Percentiles rank a stretch among this genome's conserved stretches.
phyloP scores from a whole-genome alignment of 768 basidiomycete genomes.

The Kwoniella dejecticola region DNA sequence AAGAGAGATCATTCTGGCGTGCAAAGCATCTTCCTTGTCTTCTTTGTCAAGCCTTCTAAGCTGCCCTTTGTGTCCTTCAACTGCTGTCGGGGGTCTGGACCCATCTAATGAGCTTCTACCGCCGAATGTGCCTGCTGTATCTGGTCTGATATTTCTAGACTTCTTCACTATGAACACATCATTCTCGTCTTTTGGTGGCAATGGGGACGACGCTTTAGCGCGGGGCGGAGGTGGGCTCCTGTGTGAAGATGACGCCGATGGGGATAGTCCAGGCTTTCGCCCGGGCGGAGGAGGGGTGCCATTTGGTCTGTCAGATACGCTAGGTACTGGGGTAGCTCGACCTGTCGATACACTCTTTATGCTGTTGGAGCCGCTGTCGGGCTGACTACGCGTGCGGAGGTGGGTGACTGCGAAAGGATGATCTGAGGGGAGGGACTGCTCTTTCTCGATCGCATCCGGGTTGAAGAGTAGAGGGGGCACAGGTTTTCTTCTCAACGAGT shows the following conservation, averaged over 20 bases:
- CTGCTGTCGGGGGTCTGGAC: not conserved
- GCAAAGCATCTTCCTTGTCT: conserved; percentile 8
- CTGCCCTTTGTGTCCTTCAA: not conserved
- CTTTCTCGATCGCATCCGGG: not conserved
- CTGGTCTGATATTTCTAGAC: not conserved
- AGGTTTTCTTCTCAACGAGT: conserved; percentile 21
- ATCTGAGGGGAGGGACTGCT: conserved; percentile 15
- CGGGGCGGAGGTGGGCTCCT: too few species aligned
- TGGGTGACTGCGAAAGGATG: conserved; percentile 26
- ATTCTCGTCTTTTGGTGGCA: not conserved
- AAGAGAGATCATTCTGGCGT: conserved; percentile 18
- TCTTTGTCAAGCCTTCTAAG: not conserved
- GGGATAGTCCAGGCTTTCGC: too few species aligned
- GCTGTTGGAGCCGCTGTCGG: not conserved
- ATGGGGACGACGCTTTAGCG: not conserved
- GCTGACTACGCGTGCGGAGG: not conserved
- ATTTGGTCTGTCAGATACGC: not conserved
- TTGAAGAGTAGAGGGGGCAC: conserved; percentile 13
- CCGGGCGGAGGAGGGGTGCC: conserved; percentile 13
- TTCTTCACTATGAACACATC: not conserved
- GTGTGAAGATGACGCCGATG: too few species aligned
- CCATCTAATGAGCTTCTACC: not conserved
- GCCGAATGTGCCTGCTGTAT: conserved; percentile 5
- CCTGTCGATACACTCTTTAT: conserved; percentile 5
- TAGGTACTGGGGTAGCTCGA: not conserved